Evolutionary conservation across 2,329 filamentous ascomycete genomes (phyloP), one percentile per base, ranked within the genome.

Genomic region (Neoscytalidium dimidiatum): DNA sequence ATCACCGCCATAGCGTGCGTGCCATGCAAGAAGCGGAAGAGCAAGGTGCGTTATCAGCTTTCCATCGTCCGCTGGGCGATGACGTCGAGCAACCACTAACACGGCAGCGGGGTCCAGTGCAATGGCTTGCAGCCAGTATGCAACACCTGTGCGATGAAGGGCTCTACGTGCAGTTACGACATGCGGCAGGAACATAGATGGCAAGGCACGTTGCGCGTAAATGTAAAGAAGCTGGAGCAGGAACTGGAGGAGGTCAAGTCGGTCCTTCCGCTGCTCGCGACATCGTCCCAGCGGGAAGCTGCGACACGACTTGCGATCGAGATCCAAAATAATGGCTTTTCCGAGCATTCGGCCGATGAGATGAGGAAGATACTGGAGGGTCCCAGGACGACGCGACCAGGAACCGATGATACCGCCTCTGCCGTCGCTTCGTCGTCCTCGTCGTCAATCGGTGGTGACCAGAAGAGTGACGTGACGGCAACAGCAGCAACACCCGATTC

Each of bases 1-100:
- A 78, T 78, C 56, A 78, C 75, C 13, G 77, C 75, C 5, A 78
- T 78, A 69, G 75, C 75, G 19, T 78, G 75, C 65, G 75, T 77
- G 58, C 77, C 75, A 57, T 78, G 75, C 63, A 70, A 75, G 66
- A 78, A 77, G 64, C 72, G 75, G 21, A 78, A 78, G 61, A 77
- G 75, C 38, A 78, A 78, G 72, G 75, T 77, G 62, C 33, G 71
- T 61, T 26, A 64, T n/a, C n/a, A 4, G 43, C 14, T 14, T 9
- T 3, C 9, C 43, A 9, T 7, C 21, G 23, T 26, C 23, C 48
- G 31, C 41, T 51, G n/a, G n/a, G 51, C 49, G 9, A 4, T 19
- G 28, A 2, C 17, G 17, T 33, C 29, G 4, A 8, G 23, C 26
- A 11, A 17, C 14, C 13, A 43, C 69, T 72, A 66, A 72, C 62